These are phyloP conservation scores for Mycogone perniciosa DNA, from an alignment of 2,329 filamentous ascomycete genomes.

Conservation along the genomic window DNA sequence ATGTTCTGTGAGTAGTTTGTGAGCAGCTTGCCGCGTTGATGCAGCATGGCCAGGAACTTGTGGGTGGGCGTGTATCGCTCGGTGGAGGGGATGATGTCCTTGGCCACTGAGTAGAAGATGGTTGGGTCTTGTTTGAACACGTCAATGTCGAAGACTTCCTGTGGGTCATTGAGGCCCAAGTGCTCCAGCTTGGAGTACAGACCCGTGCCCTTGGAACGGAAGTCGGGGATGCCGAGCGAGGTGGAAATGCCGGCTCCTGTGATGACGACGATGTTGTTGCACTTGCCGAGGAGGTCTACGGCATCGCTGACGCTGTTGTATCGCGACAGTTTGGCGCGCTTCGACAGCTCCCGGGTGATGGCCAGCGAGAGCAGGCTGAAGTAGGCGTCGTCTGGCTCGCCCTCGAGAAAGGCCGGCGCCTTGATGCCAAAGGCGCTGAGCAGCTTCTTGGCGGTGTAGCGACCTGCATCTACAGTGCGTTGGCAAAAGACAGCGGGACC, in stretches of 20 bases:
- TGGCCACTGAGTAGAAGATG: conserved; percentile 87
- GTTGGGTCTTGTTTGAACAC: conserved; percentile 80
- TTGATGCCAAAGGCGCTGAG: conserved; percentile 79
- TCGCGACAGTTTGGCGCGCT: conserved; percentile 68
- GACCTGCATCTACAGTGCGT: conserved; percentile 61
- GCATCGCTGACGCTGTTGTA: conserved; percentile 89
- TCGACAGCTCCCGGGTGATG: conserved; percentile 73
- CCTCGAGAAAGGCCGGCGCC: conserved; percentile 67
- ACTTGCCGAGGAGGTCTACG: conserved; percentile 64
- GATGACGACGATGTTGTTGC: conserved; percentile 83
- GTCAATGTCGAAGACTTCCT: conserved; percentile 90
- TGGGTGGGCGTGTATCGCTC: conserved; percentile 86
- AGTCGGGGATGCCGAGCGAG: conserved; percentile 93
- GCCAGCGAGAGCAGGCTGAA: conserved; percentile 69
- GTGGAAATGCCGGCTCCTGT: conserved; percentile 97
- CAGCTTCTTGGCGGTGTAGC: conserved; percentile 72
- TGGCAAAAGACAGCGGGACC: conserved; percentile 74
- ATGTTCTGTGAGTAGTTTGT: conserved; percentile 99
- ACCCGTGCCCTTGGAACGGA: conserved; percentile 86
- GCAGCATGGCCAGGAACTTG: conserved; percentile 83
- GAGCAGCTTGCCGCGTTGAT: conserved; percentile 80
- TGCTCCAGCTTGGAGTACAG: conserved; percentile 81
- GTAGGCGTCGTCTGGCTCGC: conserved; percentile 60
- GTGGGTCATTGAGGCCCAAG: conserved; percentile 73
- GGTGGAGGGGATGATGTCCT: conserved; percentile 78